These are phyloP conservation scores for Phytopythium montanum DNA, from an alignment of 352 stramenopile genomes.

Conservation along the genomic window DNA sequence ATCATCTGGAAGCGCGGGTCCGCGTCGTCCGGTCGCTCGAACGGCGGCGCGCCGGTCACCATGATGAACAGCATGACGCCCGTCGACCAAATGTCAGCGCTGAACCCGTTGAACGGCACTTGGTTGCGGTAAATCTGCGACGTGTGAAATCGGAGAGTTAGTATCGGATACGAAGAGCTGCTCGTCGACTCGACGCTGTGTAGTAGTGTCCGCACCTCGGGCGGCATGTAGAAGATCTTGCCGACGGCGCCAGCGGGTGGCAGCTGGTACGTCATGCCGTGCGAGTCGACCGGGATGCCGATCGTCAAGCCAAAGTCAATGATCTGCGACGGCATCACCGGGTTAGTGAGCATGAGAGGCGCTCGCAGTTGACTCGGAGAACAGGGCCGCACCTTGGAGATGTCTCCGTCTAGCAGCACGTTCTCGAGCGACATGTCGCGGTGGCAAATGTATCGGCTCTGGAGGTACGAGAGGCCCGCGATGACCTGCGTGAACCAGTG, in stretches of 20 bases:
- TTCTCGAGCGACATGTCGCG: constrained; percentile 89
- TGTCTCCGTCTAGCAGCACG: constrained; percentile 77
- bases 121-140: constrained; percentile 85
- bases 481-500: constrained; percentile 86
- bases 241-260: constrained; percentile 74
- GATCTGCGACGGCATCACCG: constrained; percentile 37
- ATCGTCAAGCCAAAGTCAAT: constrained; percentile 87
- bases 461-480: constrained; percentile 71
- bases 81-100: constrained; percentile 93
- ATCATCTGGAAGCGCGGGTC: constrained; percentile 87
- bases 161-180: too few relatives aligned
- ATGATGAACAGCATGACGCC: constrained; percentile 96
- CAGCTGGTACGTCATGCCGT: constrained; percentile 85
- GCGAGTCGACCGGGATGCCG: constrained; percentile 77
- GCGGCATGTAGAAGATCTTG: constrained; percentile 91
- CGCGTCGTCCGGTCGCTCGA: constrained; percentile 79
- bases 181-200: too few relatives aligned
- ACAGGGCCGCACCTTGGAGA: constrained; percentile 55
- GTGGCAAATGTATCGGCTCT: constrained; percentile 84
- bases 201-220: too few relatives aligned
- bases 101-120: constrained; percentile 89
- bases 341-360: not conserved
- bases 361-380: not conserved
- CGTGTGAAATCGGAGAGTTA: too few relatives aligned
- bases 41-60: constrained; percentile 90